phyloP scores from a whole-genome alignment of 345 rosid genomes.

The Geranium rotundifolium region DNA sequence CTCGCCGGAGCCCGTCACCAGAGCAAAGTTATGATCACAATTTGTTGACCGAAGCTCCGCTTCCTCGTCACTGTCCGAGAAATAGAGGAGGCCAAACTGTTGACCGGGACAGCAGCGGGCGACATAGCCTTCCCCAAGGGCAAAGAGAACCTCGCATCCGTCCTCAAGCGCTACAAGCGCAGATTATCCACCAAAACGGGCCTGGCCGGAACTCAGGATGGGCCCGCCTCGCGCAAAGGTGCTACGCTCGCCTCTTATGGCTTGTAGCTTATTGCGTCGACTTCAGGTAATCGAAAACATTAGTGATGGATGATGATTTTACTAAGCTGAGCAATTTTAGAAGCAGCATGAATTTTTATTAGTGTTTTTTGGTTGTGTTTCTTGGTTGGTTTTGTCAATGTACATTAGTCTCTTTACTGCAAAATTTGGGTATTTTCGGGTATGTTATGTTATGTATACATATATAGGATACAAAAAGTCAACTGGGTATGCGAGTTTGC shows the following conservation, averaged over 20 bases:
- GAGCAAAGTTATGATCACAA: too few species aligned
- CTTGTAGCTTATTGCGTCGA: conserved; percentile 13
- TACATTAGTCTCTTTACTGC: background rate
- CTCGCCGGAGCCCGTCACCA: too few species aligned
- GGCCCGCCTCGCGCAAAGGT: conserved; percentile 34
- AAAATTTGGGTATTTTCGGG: background rate
- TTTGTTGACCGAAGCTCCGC: too few species aligned
- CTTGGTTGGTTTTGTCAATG: too few species aligned
- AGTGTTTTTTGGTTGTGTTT: too few species aligned
- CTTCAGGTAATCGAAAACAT: too few species aligned
- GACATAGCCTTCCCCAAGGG: conserved; percentile 96
- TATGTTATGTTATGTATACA: background rate
- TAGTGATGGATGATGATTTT: too few species aligned
- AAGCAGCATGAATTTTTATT: too few species aligned
- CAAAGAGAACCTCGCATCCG: conserved; percentile 87
- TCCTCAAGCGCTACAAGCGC: conserved; percentile 90
- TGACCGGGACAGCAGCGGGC: conserved; percentile 89
- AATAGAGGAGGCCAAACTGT: too few species aligned
- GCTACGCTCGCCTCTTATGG: conserved; percentile 13
- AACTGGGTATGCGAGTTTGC: background rate
- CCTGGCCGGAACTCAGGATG: conserved; percentile 22
- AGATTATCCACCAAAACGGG: conserved; percentile 48
- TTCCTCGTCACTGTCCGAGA: too few species aligned
- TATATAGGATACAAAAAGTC: background rate
- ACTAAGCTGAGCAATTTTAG: background rate